Base-by-base conservation (phyloP, 1,284 basidiomycete species). In the Trichosporon ovoides region DNA sequence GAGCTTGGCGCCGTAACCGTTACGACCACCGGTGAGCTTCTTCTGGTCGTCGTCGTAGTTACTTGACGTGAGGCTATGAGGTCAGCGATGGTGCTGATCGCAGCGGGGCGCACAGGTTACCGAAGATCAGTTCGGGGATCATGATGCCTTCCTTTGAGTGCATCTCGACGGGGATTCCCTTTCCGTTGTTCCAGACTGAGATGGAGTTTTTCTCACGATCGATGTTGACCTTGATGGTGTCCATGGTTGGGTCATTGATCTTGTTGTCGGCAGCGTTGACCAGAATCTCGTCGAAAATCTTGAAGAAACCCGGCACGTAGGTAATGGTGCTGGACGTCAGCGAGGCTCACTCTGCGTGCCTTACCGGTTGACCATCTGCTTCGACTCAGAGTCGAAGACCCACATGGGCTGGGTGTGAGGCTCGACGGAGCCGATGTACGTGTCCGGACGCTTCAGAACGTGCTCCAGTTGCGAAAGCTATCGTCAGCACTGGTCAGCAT, bases 211-310 rank as follows among this genome's bases (percentile, higher is more conserved):
- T 85, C 63, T 94, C 91, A 22, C 86, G 78, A 76, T 98, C 86
- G 60, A 98, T 90, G 34, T 78, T 86, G 61, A 96, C 84, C 77
- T 93, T 95, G 72, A 97, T 81, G 7, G 85, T 84, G 78, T 93
- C 88, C 93, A 96, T 96, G 55, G 73, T 84, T 1, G 84, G 57
- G 75, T 96, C 93, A 64, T 94, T 94, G 72, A 94, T 89, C 92
- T 95, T 98, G 80, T 98, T 97, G 77, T 99, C 96, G 7, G 96
- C 96, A 18, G 96, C 96, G 74, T 99, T 99, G 68, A 99, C 96
- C 7, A 99, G 82, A 70, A 99, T 99, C 79, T 99, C 96, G 72
- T 99, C 96, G 48, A 98, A 88, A 73, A 98, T 98, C 82, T 99
- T 98, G 84, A 96, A 96, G 78, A 99, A 96, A 64, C 95, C 96